phyloP scores from a whole-genome alignment of 2,329 filamentous ascomycete species.

The Aureobasidium sp. region DNA sequence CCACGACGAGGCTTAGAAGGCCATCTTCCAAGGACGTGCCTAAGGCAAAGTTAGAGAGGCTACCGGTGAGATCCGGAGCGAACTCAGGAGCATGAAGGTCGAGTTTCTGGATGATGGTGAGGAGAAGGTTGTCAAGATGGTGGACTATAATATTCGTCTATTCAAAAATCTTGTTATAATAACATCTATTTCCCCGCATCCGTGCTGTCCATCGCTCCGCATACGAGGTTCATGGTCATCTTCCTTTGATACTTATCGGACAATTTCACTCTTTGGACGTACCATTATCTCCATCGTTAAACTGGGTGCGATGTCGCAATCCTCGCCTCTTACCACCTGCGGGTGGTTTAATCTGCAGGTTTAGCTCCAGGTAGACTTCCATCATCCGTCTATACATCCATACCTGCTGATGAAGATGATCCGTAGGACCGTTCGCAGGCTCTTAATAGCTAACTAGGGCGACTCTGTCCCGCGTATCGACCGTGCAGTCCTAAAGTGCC shows the following conservation, averaged over 20 bases:
- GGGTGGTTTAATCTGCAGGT: slow-evolving; percentile 61
- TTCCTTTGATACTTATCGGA: background rate
- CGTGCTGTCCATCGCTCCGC: background rate
- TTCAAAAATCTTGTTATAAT: slow-evolving; percentile 27
- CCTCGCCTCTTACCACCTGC: slow-evolving; percentile 49
- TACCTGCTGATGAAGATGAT: slow-evolving; percentile 1
- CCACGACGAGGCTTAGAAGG: slow-evolving; percentile 96
- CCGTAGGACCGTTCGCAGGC: slow-evolving; percentile 75
- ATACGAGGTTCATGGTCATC: background rate
- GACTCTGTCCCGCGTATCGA: slow-evolving; percentile 84
- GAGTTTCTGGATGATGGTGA: slow-evolving; percentile 83
- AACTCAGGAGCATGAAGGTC: slow-evolving; percentile 92
- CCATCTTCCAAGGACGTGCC: slow-evolving; percentile 78
- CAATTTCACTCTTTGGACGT: background rate
- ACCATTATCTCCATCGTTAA: background rate
- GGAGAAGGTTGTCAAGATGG: slow-evolving; percentile 76
- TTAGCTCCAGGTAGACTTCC: slow-evolving; percentile 47
- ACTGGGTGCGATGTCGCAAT: background rate
- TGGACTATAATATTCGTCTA: slow-evolving; percentile 35
- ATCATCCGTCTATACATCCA: background rate
- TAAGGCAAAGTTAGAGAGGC: slow-evolving; percentile 92
- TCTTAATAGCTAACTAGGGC: slow-evolving; percentile 84
- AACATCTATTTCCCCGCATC: slow-evolving; percentile 27
- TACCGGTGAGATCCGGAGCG: slow-evolving; percentile 75
- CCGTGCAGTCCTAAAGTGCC: slow-evolving; percentile 41